Conservation (phyloP, 202 grass and related monocot species). For the Musa balbisiana region DNA sequence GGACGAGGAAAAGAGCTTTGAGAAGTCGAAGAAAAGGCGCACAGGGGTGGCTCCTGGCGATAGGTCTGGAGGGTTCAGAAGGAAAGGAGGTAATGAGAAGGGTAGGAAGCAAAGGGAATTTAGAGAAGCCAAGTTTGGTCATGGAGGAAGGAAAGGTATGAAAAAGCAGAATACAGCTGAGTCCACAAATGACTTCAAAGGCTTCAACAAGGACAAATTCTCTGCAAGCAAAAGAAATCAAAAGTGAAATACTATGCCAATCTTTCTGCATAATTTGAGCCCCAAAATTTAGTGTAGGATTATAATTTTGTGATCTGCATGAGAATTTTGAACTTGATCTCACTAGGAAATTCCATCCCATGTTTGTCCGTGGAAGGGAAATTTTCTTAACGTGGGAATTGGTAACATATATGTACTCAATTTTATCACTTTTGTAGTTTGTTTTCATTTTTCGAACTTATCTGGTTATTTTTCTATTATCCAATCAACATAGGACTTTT, state of each 20-base stretch:
- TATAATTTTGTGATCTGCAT: too few relatives aligned
- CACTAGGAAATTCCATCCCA: too few relatives aligned
- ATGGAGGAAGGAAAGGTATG: conserved; percentile 70
- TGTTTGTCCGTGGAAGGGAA: too few relatives aligned
- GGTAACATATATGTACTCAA: too few relatives aligned
- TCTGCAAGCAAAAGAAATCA: conserved; percentile 49
- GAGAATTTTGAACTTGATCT: too few relatives aligned
- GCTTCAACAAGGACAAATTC: conserved; percentile 37
- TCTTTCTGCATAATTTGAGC: too few relatives aligned
- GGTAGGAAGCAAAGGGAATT: conserved; percentile 41
- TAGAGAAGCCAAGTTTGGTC: conserved; percentile 73
- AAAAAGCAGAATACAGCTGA: conserved; percentile 87
- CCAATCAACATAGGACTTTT: too few relatives aligned
- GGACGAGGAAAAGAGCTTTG: conserved; percentile 51
- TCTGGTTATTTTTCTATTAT: too few relatives aligned
- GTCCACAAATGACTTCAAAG: conserved; percentile 64
- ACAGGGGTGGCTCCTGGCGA: conserved; percentile 57
- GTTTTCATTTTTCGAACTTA: too few relatives aligned
- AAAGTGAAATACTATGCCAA: background rate
- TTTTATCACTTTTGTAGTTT: too few relatives aligned
- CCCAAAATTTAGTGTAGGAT: too few relatives aligned
- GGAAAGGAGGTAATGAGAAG: conserved; percentile 26
- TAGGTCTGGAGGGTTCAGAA: conserved; percentile 55
- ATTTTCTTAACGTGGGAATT: too few relatives aligned
- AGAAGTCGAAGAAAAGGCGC: conserved; percentile 46